A percentile compares a stretch with the other conserved stretches of the same genome.
phyloP scores from a whole-genome alignment of 306 rosid genomes.

The Cucurbita argyrosperma region DNA sequence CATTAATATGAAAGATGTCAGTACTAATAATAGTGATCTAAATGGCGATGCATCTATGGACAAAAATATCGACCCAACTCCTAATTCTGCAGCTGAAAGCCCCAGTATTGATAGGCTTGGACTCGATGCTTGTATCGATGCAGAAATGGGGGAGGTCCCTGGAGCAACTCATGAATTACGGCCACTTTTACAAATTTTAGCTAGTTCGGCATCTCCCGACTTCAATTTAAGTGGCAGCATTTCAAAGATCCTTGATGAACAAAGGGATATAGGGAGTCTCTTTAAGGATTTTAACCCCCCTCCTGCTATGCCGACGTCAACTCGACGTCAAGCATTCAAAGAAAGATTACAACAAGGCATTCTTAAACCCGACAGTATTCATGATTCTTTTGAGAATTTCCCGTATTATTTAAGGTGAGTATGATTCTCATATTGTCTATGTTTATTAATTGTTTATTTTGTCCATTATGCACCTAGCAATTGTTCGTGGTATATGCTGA shows the following conservation, averaged over 20 bases:
- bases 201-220: conserved; percentile 40
- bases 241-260: conserved; percentile 54
- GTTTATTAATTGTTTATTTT: neutral
- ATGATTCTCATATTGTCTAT: neutral
- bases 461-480: neutral
- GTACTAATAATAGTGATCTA: conserved; percentile 21
- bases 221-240: conserved; percentile 45
- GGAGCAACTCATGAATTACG: conserved; percentile 31
- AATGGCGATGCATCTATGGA: conserved; percentile 31
- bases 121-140: conserved; percentile 28
- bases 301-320: conserved; percentile 34
- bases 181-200: conserved; percentile 49
- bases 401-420: conserved; percentile 86
- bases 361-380: conserved; percentile 45
- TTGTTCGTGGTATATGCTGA: neutral
- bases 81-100: conserved; percentile 34
- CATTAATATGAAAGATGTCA: conserved; percentile 39
- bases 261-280: conserved; percentile 48
- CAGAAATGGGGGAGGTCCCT: conserved; percentile 38
- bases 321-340: conserved; percentile 56
- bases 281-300: conserved; percentile 46
- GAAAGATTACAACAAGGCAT: conserved; percentile 54
- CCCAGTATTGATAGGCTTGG: conserved; percentile 35
- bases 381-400: conserved; percentile 67
- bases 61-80: conserved; percentile 31